Evolutionary conservation across 2,329 filamentous ascomycete species (phyloP), one percentile per base, ranked within the genome.

Genomic region (Cadophora luteo-olivacea): DNA sequence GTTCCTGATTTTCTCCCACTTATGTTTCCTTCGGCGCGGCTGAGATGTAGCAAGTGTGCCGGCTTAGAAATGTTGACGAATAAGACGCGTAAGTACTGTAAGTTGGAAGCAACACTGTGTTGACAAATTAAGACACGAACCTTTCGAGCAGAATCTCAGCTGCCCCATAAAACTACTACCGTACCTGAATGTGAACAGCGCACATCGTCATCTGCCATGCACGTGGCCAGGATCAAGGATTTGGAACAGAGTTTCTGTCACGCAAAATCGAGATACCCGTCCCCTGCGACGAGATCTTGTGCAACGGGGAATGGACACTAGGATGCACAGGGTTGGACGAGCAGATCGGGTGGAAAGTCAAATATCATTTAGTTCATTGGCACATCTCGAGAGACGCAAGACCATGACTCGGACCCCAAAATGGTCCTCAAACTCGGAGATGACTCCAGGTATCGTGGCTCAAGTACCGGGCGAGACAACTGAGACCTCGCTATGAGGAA

Each of bases 251-350:
- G 66, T 58, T 54, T 48, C 54, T 36, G 52, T 68, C 61, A 63
- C 48, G 38, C 58, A 68, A 54, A 38, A 58, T 61, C 64, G 29
- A 62, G 64, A 67, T 69, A 58, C 38, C 66, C 66, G 60, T 57
- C 58, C 61, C 63, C 66, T 67, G 64, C 51, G 32, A 62, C 24
- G 33, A 68, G 66, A 70, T 71, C 65, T 68, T 33, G 61, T 70
- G 55, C 52, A 61, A 69, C 61, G n/a, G n/a, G 51, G 19, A 33
- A 22, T 32, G 22, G 54, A 38, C 29, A 61, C 12, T 32, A 60
- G 64, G 64, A 60, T 3, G 54, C 41, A 60, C 54, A 49, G 49
- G 60, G 41, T 36, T 48, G 4, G n/a, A 48, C 58, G 25, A 36
- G 60, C 22, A 45, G 45, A 62, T 49, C 41, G n/a, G 29, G 45